Percentiles rank a stretch among this genome's conserved stretches.
Conservation (phyloP, 257 asterid species). For the Petrea volubilis region DNA sequence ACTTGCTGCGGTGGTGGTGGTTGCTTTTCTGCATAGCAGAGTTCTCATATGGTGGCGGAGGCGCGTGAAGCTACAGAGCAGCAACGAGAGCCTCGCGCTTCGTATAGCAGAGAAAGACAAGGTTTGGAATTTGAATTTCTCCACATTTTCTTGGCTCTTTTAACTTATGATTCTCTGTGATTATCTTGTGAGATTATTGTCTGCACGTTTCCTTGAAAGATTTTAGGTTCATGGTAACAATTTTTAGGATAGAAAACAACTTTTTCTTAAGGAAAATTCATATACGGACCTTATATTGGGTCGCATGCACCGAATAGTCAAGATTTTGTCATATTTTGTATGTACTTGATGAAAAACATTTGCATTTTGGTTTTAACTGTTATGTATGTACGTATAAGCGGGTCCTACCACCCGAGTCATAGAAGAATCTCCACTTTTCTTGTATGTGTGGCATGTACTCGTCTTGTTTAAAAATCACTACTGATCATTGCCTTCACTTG, state of each 20-base stretch:
- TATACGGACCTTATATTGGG: too few species aligned
- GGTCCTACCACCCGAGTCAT: too few species aligned
- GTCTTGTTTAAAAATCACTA: background rate
- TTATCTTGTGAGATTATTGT: background rate
- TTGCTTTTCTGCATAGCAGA: conserved; percentile 34
- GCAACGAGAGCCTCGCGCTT: conserved; percentile 38
- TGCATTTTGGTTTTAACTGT: too few species aligned
- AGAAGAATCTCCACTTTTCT: background rate
- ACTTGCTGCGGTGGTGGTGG: conserved; percentile 30
- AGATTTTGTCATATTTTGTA: too few species aligned
- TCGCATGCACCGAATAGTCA: too few species aligned
- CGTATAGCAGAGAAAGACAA: conserved; percentile 52
- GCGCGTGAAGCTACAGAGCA: conserved; percentile 31
- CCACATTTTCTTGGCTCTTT: background rate
- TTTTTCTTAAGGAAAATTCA: too few species aligned
- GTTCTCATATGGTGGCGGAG: conserved; percentile 42
- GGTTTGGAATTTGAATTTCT: conserved; percentile 34
- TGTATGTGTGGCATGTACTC: background rate
- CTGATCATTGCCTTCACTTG: background rate
- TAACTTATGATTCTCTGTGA: background rate
- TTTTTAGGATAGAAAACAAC: too few species aligned
- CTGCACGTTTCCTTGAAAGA: too few species aligned
- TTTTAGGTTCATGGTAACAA: too few species aligned
- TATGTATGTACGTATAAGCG: too few species aligned
- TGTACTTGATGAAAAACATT: too few species aligned